phyloP scores from a whole-genome alignment of 441 rosid species.

The Populus hybrid region DNA sequence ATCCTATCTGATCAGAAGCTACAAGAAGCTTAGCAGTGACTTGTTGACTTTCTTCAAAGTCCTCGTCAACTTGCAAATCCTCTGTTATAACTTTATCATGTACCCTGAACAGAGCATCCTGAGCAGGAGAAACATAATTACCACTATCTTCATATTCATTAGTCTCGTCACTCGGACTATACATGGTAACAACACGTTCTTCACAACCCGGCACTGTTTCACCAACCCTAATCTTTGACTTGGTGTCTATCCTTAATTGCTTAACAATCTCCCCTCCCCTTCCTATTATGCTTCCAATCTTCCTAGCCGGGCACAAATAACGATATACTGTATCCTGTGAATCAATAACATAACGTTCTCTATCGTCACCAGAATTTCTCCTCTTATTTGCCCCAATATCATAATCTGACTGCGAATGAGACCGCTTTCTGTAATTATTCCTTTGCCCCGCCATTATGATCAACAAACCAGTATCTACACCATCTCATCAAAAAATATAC shows the following conservation, averaged over 20 bases:
- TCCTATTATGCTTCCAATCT: conserved; percentile 90
- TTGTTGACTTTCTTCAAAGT: conserved; percentile 52
- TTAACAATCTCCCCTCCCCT: conserved; percentile 94
- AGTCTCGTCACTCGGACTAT: conserved; percentile 85
- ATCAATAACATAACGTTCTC: no score
- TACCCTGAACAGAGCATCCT: no score
- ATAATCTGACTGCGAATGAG: no score
- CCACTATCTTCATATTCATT: conserved; percentile 60
- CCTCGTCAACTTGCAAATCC: conserved; percentile 58
- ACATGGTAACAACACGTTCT: conserved; percentile 91
- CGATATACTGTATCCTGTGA: no score
- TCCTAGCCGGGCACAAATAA: no score
- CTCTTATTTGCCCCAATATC: no score
- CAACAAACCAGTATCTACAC: no score
- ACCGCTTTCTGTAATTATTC: no score
- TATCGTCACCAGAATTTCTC: no score
- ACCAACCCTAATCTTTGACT: conserved; percentile 80
- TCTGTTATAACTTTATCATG: conserved; percentile 81
- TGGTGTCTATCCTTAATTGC: conserved; percentile 86
- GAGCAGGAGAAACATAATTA: conserved; percentile 72
- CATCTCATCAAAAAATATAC: no score
- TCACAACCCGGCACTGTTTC: conserved; percentile 77
- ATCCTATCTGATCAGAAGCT: conserved; percentile 98
- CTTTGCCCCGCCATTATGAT: no score
- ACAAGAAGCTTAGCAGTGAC: conserved; percentile 82